Evolutionary conservation across 2,329 filamentous ascomycete species (phyloP).

Genomic region (Davidsoniella australis): DNA sequence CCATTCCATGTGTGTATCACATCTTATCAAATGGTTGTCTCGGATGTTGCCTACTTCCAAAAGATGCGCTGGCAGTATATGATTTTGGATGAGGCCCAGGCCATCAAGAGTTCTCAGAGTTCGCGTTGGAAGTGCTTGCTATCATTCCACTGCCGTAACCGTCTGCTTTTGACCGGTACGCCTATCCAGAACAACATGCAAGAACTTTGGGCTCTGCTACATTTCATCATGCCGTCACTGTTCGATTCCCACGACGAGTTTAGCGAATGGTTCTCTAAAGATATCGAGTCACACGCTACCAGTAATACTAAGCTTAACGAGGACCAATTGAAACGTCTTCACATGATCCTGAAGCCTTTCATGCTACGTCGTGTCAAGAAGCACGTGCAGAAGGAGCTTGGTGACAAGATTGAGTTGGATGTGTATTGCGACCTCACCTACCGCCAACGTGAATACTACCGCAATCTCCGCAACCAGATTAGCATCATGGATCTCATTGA

Average conservation of each 20-base stretch:
- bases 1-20: slow-evolving; percentile 93
- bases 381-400: slow-evolving; percentile 95
- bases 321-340: slow-evolving; percentile 85
- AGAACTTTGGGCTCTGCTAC: slow-evolving; percentile 88
- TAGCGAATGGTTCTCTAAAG: slow-evolving; percentile 86
- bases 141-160: slow-evolving; percentile 87
- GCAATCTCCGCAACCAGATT: slow-evolving; percentile 86
- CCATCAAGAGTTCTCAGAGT: slow-evolving; percentile 94
- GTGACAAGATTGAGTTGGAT: slow-evolving; percentile 95
- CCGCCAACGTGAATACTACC: slow-evolving; percentile 84
- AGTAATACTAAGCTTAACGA: slow-evolving; percentile 99
- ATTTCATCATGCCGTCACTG: slow-evolving; percentile 99
- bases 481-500: slow-evolving; percentile 98
- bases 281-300: slow-evolving; percentile 95
- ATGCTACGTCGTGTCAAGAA: slow-evolving; percentile 99
- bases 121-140: slow-evolving; percentile 93
- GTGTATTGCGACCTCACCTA: slow-evolving; percentile 96
- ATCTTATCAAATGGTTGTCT: slow-evolving; percentile 92
- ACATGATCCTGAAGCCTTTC: slow-evolving; percentile 98
- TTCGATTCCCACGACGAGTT: slow-evolving; percentile 92
- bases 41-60: slow-evolving; percentile 93
- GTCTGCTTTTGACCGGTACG: slow-evolving; percentile 83
- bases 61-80: slow-evolving; percentile 99
- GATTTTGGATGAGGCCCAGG: slow-evolving; percentile 96
- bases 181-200: slow-evolving; percentile 99